Conservation (phyloP, 495 filamentous ascomycete species). For the Friedmanniomyces endolithicus region DNA sequence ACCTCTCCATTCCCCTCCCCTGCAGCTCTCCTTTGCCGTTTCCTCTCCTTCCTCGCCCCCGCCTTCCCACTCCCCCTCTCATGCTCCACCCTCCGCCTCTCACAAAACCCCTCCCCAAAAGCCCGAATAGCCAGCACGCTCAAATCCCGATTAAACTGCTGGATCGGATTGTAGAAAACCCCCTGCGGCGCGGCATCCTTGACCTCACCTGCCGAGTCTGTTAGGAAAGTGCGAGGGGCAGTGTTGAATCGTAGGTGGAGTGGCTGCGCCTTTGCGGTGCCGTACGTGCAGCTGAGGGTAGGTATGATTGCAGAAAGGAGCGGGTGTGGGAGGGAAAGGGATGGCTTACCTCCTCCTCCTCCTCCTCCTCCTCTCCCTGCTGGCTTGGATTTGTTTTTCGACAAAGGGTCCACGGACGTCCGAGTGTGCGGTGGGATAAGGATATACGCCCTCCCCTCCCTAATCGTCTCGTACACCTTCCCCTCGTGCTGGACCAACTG, state of each 20-base stretch:
- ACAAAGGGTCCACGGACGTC: no score
- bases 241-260: no score
- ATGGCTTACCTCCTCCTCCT: no score
- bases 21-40: conserved; percentile 21
- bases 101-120: conserved; percentile 58
- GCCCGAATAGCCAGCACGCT: conserved; percentile 81
- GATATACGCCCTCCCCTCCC: conserved; percentile 57
- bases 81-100: conserved; percentile 26
- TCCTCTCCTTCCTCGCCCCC: conserved; percentile 32
- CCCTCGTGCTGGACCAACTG: conserved; percentile 36
- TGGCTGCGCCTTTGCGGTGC: no score
- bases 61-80: conserved; percentile 32
- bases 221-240: no score
- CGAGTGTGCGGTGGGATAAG: no score
- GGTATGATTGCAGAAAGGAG: no score
- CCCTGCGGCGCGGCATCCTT: conserved; percentile 38
- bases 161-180: conserved; percentile 97
- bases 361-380: no score
- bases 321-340: no score
- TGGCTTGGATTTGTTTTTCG: no score
- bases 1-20: conserved; percentile 22
- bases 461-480: conserved; percentile 48
- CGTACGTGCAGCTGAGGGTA: no score
- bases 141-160: conserved; percentile 95
- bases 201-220: no score